A percentile compares a stretch with the other conserved stretches of the same genome.
phyloP scores from a whole-genome alignment of 371 early-diverging fungal species.

The Mortierella sp. region DNA sequence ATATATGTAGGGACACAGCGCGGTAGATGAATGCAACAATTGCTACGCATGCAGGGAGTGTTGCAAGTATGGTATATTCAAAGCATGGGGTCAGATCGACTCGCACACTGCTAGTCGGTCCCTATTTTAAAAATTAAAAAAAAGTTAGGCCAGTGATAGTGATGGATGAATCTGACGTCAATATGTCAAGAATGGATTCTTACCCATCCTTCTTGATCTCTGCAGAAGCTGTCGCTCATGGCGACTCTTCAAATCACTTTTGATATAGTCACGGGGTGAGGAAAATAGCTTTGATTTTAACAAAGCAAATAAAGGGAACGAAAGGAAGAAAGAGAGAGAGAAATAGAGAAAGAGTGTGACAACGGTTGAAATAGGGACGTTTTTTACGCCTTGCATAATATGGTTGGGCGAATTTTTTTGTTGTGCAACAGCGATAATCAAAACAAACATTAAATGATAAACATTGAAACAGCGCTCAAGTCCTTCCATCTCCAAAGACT shows the following conservation, averaged over 20 bases:
- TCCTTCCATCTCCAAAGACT: too few relatives aligned
- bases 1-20: neutral
- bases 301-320: neutral
- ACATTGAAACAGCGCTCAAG: too few relatives aligned
- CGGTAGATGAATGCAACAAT: conserved; percentile 13
- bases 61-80: conserved; percentile 36
- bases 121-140: conserved; percentile 13
- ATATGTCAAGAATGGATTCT: neutral
- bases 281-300: neutral
- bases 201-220: conserved; percentile 45
- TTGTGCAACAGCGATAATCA: too few relatives aligned
- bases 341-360: neutral
- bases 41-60: conserved; percentile 33
- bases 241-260: neutral
- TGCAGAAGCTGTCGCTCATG: conserved; percentile 36
- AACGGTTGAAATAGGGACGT: neutral
- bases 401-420: too few relatives aligned
- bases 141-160: neutral
- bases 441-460: too few relatives aligned
- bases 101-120: conserved; percentile 28
- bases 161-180: neutral
- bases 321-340: neutral
- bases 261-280: neutral
- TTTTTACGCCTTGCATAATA: too few relatives aligned
- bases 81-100: conserved; percentile 48